Base-by-base conservation (phyloP, 2,329 filamentous ascomycete genomes). In the Fusarium sp. region DNA sequence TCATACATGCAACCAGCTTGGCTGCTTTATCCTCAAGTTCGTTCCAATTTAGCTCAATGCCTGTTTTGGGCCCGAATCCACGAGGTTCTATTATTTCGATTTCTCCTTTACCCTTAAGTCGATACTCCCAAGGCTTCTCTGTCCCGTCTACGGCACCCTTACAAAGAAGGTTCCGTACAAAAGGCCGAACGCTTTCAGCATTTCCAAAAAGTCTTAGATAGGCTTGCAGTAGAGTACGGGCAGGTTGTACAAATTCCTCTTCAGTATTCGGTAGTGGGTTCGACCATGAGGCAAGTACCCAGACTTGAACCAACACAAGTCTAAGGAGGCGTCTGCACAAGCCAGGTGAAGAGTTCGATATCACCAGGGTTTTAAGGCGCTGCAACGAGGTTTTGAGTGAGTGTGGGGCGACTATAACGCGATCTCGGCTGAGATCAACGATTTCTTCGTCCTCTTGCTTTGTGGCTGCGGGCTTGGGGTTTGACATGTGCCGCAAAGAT, bases 321-420 rank as follows among this genome's bases (percentile, higher is more conserved):
- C 82, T 80, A 4, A 92, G 77, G 1, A 93, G 80, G 52, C 91
- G 83, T 67, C 85, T 89, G 45, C 89, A 86, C 12, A 93, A 78
- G 0, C 89, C 89, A 0, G 90, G 88, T 58, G 91, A 90, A 0
- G 90, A 89, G 72, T 91, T 90, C 0, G 89, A 90, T 21, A 86
- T 81, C 2, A 89, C 76, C 2, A 93, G 78, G 1, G 84, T 81
- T 37, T 82, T 83, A 1, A 93, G 77, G 18, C 90, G 84, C 31
- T 79, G 81, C 4, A 93, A 75, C 3, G 88, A 84, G 34, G 76
- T 76, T 19, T 81, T 79, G 7, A 93, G 77, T 3, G 85, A 79
- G 3, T 80, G 72, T 6, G 85, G 77, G 8, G 79, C 67, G 18
- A 89, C 84, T 12, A 91, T 64, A 1, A 85, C 75, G 16, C 62